Percentiles rank a stretch among this genome's conserved stretches.
Conservation (phyloP, 768 basidiomycete species). For the Trametes cingulata region DNA sequence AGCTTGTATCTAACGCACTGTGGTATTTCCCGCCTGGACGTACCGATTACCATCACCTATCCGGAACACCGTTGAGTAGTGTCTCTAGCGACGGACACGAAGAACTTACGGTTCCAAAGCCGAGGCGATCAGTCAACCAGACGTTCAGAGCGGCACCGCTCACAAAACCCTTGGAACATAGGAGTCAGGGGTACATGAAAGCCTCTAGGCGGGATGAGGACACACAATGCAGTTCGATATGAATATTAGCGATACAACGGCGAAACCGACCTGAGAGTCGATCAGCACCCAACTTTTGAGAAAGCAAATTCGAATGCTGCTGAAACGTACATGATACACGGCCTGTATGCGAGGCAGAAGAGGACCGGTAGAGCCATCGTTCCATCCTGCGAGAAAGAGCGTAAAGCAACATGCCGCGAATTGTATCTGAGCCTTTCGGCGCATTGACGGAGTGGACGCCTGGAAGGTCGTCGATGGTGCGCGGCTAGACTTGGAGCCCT, state of each 20-base stretch:
- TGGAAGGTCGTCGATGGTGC: neutral
- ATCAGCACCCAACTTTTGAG: neutral
- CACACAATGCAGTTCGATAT: slow-evolving; percentile 48
- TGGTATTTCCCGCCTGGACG: neutral
- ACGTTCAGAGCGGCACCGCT: slow-evolving; percentile 50
- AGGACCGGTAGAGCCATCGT: slow-evolving; percentile 74
- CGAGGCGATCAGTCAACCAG: slow-evolving; percentile 46
- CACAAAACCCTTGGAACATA: slow-evolving; percentile 45
- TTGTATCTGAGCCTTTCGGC: slow-evolving; percentile 40
- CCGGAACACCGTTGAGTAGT: neutral
- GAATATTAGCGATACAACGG: slow-evolving; percentile 63
- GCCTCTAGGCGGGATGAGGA: neutral
- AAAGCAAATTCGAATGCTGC: neutral
- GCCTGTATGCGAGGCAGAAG: slow-evolving; percentile 70
- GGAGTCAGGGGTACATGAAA: neutral
- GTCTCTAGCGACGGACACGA: neutral
- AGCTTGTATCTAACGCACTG: neutral
- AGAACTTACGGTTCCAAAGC: slow-evolving; percentile 47
- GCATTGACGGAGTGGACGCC: slow-evolving; percentile 14
- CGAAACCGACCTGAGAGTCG: slow-evolving; percentile 44
- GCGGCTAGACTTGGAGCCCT: neutral
- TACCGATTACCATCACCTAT: slow-evolving; percentile 44
- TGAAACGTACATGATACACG: slow-evolving; percentile 45
- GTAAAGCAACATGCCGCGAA: slow-evolving; percentile 55
- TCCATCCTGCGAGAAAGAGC: slow-evolving; percentile 72